Evolutionary conservation across 176 grass and related monocot genomes (phyloP), one percentile per base, ranked within the genome.

Genomic region (Bromus sterilis): DNA sequence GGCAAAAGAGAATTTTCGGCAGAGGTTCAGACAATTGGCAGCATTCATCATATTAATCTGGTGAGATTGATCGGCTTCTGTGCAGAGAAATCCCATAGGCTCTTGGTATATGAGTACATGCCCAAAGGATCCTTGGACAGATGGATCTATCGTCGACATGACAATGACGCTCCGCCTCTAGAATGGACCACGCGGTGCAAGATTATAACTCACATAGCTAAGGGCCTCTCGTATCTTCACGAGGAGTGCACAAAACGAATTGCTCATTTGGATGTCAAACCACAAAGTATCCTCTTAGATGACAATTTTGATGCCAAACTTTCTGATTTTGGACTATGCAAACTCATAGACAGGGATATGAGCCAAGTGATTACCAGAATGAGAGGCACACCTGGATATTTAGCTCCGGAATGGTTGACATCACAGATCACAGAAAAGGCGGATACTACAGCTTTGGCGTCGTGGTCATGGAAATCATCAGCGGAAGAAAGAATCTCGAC

Each of bases 51-150:
- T 4, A 43, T 70, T 12, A 70, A 70, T 9, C 23, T 70, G 6
- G 66, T 70, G 24, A 70, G 37, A 4, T 16, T 70, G 66, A 9
- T 70, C 28, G 66, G 66, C 42, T 70, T 70, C 3, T 70, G 66
- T 70, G 23, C 23, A 28, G 37, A 70, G 12, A 43, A 16, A 70
- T 70, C 66, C 1, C 66, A 70, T 26, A 70, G 37, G n/a, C 66
- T 70, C 6, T 42, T 70, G 37, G 66, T 70, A 43, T 70, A 70
- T 7, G 66, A 70, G 66, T 70, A 70, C 13, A 70, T 70, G 66
- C 66, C 66, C 23, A 70, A 70, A 70, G 66, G 66, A 70, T 70
- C 66, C 23, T 43, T 70, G 66, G 66, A 70, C 66, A 70, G 7
- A 4, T 70, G 66, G 66, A 70, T 28, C 37, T 70, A 42, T 25